Evolutionary conservation across 1,284 basidiomycete species (phyloP), one percentile per base, ranked within the genome.

Genomic region (Pterulicium gracile): DNA sequence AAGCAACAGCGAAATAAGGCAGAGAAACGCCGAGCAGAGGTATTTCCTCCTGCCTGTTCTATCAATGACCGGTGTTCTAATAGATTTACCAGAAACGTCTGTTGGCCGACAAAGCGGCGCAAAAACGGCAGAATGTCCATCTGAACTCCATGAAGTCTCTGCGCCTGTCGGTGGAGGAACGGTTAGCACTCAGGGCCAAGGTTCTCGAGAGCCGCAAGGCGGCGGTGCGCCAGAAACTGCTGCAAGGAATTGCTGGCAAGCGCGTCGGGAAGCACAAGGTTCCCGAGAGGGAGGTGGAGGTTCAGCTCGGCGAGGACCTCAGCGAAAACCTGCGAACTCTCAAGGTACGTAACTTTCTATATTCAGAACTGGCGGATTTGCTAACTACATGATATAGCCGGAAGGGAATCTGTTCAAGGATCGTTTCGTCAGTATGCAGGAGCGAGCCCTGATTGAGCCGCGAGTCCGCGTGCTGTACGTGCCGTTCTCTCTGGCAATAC

Each of bases 341-440:
- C 55, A 92, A 92, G 76, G 89, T 88, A 50, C 24, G 72, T 61
- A 23, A 39, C 17, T 47, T 40, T 32, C 3, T 47, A 27, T 35
- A 43, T 43, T 36, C 5, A 17, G 10, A 22, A 35, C 35, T 17
- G 36, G n/a, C n/a, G n/a, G n/a, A 39, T 47, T 13, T 43, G 46
- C 49, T 54, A 39, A 51, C 39, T 21, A 21, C 40, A n/a, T 23
- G 49, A 5, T 48, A 18, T 45, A 92, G 88, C 87, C 89, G 15
- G 92, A 96, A 66, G 93, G 93, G 23, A 96, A 95, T 61, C 65
- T 95, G 20, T 96, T 95, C 75, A 77, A 81, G 40, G 93, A 96
- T 60, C 77, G 92, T 2, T 94, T 92, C 69, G 62, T 85, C 39
- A 89, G 77, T 55, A 62, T 90, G 61, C 88, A 93, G 55, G 79